These are phyloP conservation scores for Pelargonium australe DNA, from an alignment of 441 rosid species.

Conservation along the genomic window DNA sequence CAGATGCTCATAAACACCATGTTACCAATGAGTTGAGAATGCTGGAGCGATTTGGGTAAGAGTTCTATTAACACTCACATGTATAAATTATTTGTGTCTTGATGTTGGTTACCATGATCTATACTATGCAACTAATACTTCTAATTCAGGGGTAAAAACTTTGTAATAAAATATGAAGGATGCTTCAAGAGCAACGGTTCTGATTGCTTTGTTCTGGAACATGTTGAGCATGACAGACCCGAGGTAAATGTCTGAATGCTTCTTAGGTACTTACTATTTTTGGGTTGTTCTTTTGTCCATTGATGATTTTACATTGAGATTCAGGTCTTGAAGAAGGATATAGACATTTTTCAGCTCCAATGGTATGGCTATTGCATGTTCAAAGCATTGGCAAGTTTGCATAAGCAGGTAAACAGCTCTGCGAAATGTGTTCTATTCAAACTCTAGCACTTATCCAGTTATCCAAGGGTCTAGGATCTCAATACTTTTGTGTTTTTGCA, in stretches of 20 bases:
- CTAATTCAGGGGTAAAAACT: conserved; percentile 71
- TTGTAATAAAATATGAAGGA: conserved; percentile 70
- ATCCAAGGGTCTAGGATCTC: conserved; percentile 2
- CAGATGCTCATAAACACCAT: conserved; percentile 63
- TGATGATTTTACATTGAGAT: conserved; percentile 17
- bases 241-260: conserved; percentile 41
- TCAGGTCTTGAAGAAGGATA: conserved; percentile 66
- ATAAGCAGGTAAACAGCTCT: conserved; percentile 53
- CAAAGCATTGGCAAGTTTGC: conserved; percentile 80
- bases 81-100: background rate
- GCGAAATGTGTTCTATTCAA: conserved; percentile 9
- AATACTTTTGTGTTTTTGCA: conserved; percentile 23
- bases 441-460: conserved; percentile 12
- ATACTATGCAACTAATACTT: conserved; percentile 14
- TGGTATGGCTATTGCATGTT: conserved; percentile 88
- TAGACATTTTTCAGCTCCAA: conserved; percentile 59
- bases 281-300: conserved; percentile 16
- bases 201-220: conserved; percentile 84
- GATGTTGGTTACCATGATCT: background rate
- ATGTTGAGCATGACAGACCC: conserved; percentile 89
- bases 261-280: background rate
- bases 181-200: conserved; percentile 62
- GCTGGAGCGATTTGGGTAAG: conserved; percentile 88
- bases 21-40: conserved; percentile 63
- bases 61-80: conserved; percentile 9